Evolutionary conservation across 805 yeast genomes (phyloP), one percentile per base, ranked within the genome.

Genomic region (Saccharomyces eubayanus): DNA sequence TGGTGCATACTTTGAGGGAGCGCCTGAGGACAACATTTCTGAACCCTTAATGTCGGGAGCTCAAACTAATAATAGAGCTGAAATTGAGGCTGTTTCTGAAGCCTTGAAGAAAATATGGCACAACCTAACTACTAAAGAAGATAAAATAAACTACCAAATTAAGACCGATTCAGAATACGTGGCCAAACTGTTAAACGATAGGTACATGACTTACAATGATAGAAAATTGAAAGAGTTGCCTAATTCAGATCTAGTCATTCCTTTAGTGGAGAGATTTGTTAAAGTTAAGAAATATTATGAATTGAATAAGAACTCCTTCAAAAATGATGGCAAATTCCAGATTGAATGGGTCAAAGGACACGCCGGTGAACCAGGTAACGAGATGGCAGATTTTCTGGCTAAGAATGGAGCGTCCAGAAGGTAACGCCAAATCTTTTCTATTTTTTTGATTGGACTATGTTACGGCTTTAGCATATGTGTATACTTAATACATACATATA

Each of bases 11-110:
- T 88, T 77, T 65, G 91, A 89, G 0, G 70, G 67, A 36, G 85
- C 83, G 61, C 55, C 74, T 1, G 57, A 53, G 24, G 49, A 50
- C 67, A 87, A 86, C 64, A 70, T 74, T 9, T 73, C 84, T 0
- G 80, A 74, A 5, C 80, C 84, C 0, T 71, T 89, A 28, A 46
- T n/a, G 1, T 75, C 73, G 1, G 67, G 65, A 2, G 62, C 62
- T 2, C 89, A 84, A 31, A 88, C 96, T 1, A 90, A 89, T 61
- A 90, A 87, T 59, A 71, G 88, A 45, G 94, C 96, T 0, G 97
- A 91, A 68, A 76, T 90, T 10, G 66, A 72, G 12, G 97, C 96
- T 0, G 75, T 87, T 20, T 63, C 70, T 5, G 74, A 73, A 31
- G 95, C 94, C 0, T 63, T 87, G 54, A 64, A 65, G 5, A 59